Evolutionary conservation across 345 rosid genomes (phyloP), one percentile per base, ranked within the genome.

Genomic region (Moricandia moricandioides): DNA sequence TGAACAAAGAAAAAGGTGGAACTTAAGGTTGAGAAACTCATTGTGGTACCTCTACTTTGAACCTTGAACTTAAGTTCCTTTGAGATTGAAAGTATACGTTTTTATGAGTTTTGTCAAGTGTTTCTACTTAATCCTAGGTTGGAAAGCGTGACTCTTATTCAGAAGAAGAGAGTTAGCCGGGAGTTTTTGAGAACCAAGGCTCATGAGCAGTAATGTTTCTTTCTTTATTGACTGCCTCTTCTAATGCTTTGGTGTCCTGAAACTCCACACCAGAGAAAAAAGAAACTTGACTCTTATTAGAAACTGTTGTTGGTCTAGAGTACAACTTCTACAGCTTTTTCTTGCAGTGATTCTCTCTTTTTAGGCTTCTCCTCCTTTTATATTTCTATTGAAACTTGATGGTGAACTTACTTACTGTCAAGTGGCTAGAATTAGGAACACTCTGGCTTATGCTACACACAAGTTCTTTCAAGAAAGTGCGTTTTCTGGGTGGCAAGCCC

Each of bases 401-500:
- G 8, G 67, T 34, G 24, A 21, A 21, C 24, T 27, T 18, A 16
- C 14, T 11, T 26, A 47, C 40, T 24, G 16, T 6, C 81, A 95
- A 97, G 96, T 92, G 69, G 93, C 97, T 9, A 86, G 99, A 77
- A 94, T 92, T 62, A 88, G 99, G 85, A 95, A 92, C 82, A 86
- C 97, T 74, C 78, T 95, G 87, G 92, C 99, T 16, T 92, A 72
- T 87, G 96, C 99, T 65, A 92, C 99, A 0, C 99, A 90, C 82
- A 90, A 92, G 55, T 95, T 92, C 77, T 95, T 95, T 70, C 97
- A 92, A 82, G 99, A 89, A 76, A 88, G 85, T 79, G 97, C 94
- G 24, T 92, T 95, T 82, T 95, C 40, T 95, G 97, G 99, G 91
- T 92, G 58, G 89, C 97, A 49, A 95, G 97, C 82, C 99, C 99